Base-by-base conservation (phyloP, 2,329 filamentous ascomycete genomes). In the Coniochaeta sp. region DNA sequence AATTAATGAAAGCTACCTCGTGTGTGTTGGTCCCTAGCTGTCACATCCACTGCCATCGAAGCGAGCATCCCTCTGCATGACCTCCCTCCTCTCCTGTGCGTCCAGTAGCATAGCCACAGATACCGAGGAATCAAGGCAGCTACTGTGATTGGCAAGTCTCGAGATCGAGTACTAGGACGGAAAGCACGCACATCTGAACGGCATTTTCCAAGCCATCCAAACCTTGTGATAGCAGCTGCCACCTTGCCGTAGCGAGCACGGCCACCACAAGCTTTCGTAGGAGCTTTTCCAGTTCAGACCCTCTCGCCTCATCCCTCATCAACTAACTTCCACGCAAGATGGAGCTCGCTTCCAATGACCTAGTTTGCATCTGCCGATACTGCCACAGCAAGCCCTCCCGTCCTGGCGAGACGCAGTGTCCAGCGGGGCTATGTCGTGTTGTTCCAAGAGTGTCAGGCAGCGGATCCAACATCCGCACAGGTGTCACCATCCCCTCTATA, bases 401-500 rank as follows among this genome's bases (percentile, higher is more conserved):
- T 38, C 17, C 17, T 9, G 43, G 22, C 22, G 19, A 24, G 43
- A 47, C 5, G 11, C 19, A 6, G 24, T 22, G 19, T 22, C 16
- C n/a, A 24, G 2, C 2, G 22, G 16, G 43, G 43, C 43, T 47
- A 11, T 47, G 43, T 19, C 9, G 43, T 47, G 43, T 12, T 22
- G 19, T 19, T 47, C 19, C 5, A 17, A 47, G 12, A 47, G 22
- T 12, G 24, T 34, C 19, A 36, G 11, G 19, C 33, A 58, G 56
- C 19, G 28, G 22, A 28, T n/a, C 28, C 54, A 38, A 24, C 12
- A 64, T 63, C 64, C 9, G 62, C 31, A 61, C 9, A 34, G 31
- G 34, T 55, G 52, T 61, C 69, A 60, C 69, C 68, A 61, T 70
- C 70, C 69, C 71, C 68, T 67, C 62, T 64, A 69, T 67, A 70